Evolutionary conservation across 495 filamentous ascomycete species (phyloP).

Genomic region (Hypomontagnella submonticulosa): DNA sequence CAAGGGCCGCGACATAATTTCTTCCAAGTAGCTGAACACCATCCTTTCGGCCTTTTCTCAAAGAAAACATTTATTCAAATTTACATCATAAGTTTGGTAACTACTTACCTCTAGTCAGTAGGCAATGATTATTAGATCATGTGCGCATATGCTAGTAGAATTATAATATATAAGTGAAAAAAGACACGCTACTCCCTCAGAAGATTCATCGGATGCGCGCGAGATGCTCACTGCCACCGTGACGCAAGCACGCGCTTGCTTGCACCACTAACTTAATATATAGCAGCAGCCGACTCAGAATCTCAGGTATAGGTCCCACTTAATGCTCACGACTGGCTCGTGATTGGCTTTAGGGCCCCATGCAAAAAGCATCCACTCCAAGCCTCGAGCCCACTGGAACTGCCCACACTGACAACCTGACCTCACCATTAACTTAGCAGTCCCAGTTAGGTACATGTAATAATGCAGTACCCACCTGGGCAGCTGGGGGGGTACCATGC

Average conservation of each 20-base stretch:
- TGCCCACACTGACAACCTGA: constrained; percentile 21
- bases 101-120: no score
- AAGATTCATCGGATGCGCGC: no score
- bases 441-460: constrained; percentile 26
- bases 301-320: not conserved
- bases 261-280: constrained; percentile 21
- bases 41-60: not conserved
- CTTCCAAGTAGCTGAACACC: not conserved
- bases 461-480: not conserved
- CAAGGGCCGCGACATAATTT: constrained; percentile 23
- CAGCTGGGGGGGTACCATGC: constrained; percentile 1
- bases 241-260: constrained; percentile 23
- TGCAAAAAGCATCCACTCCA: constrained; percentile 24
- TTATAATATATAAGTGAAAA: no score
- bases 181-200: no score
- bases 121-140: no score
- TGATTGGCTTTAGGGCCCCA: constrained; percentile 15
- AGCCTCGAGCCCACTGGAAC: constrained; percentile 10
- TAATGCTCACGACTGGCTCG: not conserved
- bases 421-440: constrained; percentile 29
- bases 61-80: no score
- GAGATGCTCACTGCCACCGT: constrained; percentile 6
- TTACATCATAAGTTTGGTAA: no score
- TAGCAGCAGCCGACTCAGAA: constrained; percentile 13
- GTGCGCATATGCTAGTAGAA: no score